Base-by-base conservation (phyloP, 768 basidiomycete genomes). In the Lentinula aciculospora region DNA sequence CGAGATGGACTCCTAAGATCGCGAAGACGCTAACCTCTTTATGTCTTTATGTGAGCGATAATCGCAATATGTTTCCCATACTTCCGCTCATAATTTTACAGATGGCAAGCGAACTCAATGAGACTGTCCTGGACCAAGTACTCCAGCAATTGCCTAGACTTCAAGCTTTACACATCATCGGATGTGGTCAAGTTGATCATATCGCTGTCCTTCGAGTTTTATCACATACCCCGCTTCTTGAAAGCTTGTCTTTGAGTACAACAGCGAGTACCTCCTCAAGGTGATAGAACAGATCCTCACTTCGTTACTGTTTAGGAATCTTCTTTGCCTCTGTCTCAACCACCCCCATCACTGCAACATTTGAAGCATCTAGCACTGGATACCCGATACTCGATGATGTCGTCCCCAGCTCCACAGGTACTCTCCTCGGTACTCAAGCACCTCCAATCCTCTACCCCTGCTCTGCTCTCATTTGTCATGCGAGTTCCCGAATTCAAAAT, bases 211-310 rank as follows among this genome's bases (percentile, higher is more conserved):
- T 90, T 31, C 70, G 69, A 15, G 68, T 78, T 21, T 68, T 79
- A 10, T 60, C 65, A 0, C 71, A 81, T 48, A 82, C 81, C 0
- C 86, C 86, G 0, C 64, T 72, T 5, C 74, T 91, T 10, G 80
- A 82, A 61, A 83, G 76, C 57, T 72, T 91, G 0, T 83, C 86
- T 1, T 72, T 89, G 28, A 83, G 84, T 15, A 76, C 79, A 44
- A 77, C 78, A 58, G 87, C 89, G 57, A 58, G 83, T 68, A 10
- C 10, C 7, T 19, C 7, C n/a, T 10, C 12, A 4, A 23, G 7
- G 19, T 36, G 12, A 25, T n/a, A 25, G 42, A 50, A 31, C 19
- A 6, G 50, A 13, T 48, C 56, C 31, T 53, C 40, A 32, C 60
- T 21, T 36, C 23, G 57, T 13, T 53, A n/a, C 47, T n/a, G 42